A percentile compares a stretch with the other conserved stretches of the same genome.
These are phyloP conservation scores for Trypanosoma avium DNA, from an alignment of 208 protist species.

Conservation along the genomic window DNA sequence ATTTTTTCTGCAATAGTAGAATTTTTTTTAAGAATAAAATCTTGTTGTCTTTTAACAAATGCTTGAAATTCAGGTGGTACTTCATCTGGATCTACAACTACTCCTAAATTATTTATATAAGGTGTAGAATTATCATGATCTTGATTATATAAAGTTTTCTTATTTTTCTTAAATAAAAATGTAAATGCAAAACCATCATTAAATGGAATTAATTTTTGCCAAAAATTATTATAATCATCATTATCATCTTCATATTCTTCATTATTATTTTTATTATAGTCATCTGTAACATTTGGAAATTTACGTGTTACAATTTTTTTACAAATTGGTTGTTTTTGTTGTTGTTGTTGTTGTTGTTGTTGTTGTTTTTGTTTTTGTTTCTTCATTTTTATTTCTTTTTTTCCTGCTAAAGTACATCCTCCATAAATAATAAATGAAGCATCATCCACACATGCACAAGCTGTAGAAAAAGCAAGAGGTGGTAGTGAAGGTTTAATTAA, in stretches of 20 bases:
- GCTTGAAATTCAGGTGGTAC: conserved; percentile 73
- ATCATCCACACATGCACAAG: conserved; percentile 71
- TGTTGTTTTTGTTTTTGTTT: conserved; percentile 15
- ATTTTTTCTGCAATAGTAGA: conserved; percentile 35
- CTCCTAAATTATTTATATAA: conserved; percentile 60
- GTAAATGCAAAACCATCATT: conserved; percentile 71
- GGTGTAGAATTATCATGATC: conserved; percentile 25
- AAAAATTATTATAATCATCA: conserved; percentile 20
- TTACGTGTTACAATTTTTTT: no score
- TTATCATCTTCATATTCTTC: neutral
- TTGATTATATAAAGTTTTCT: conserved; percentile 8
- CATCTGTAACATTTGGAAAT: no score
- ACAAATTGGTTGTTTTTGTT: conserved; percentile 3
- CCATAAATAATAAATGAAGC: conserved; percentile 77
- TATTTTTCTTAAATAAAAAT: conserved; percentile 40
- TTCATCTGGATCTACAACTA: conserved; percentile 67
- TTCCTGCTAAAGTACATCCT: conserved; percentile 43
- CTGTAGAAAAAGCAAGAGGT: conserved; percentile 57
- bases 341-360: neutral
- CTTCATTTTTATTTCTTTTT: conserved; percentile 15
- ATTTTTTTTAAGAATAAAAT: conserved; percentile 85
- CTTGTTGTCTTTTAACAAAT: conserved; percentile 83
- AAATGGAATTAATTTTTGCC: conserved; percentile 34
- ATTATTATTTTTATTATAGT: neutral
- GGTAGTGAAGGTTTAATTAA: conserved; percentile 42